phyloP scores from a whole-genome alignment of 2,329 filamentous ascomycete genomes.

The Dactylellina cionopaga region DNA sequence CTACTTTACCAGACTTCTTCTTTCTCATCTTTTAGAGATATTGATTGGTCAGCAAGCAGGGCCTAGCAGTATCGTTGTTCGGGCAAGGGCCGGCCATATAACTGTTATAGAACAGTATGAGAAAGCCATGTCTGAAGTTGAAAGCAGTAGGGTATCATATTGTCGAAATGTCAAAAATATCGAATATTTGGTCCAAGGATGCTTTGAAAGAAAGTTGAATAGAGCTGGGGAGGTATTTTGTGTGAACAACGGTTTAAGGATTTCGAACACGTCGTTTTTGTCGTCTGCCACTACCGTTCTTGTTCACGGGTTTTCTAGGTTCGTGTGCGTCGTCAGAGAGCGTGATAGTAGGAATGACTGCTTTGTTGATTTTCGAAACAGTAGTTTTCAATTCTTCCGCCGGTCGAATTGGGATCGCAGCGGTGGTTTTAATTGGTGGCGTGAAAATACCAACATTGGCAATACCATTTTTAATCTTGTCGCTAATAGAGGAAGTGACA shows the following conservation, averaged over 20 bases:
- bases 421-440: constrained; percentile 2
- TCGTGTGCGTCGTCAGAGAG: constrained; percentile 6
- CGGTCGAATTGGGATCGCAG: constrained; percentile 18
- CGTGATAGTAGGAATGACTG: constrained; percentile 7
- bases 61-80: no score
- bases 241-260: not conserved
- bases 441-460: not conserved
- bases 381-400: not conserved
- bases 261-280: not conserved
- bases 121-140: not conserved
- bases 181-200: not conserved
- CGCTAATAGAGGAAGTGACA: not conserved
- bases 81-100: not conserved
- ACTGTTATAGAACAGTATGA: not conserved
- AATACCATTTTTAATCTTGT: not conserved
- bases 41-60: not conserved
- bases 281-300: not conserved
- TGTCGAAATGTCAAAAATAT: not conserved
- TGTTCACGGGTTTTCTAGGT: not conserved
- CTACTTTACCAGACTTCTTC: no score
- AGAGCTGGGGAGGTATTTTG: not conserved
- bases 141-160: constrained; percentile 26
- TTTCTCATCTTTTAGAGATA: not conserved
- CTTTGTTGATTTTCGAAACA: not conserved
- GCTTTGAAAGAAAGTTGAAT: not conserved